These are phyloP conservation scores for Pseudoturritis turrita DNA, from an alignment of 345 rosid species.

Conservation along the genomic window DNA sequence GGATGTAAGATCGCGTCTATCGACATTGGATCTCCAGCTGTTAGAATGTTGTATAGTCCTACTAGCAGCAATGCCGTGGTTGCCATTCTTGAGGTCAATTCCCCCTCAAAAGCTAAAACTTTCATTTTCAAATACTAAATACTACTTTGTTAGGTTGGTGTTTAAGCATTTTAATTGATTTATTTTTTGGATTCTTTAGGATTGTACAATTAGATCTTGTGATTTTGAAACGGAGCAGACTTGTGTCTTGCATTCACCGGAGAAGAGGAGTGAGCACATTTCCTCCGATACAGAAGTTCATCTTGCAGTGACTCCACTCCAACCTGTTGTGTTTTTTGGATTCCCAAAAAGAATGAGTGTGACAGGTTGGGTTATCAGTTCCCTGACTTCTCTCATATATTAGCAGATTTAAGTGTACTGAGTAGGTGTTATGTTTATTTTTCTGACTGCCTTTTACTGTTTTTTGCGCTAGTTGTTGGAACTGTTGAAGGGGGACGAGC, in stretches of 20 bases:
- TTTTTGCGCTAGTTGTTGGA: constrained; percentile 73
- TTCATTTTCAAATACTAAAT: neutral
- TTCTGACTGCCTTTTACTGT: neutral
- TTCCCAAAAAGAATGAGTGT: constrained; percentile 93
- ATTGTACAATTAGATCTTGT: constrained; percentile 92
- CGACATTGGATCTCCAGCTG: constrained; percentile 78
- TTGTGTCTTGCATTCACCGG: constrained; percentile 92
- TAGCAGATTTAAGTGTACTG: neutral
- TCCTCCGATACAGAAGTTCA: constrained; percentile 81
- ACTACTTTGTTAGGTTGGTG: neutral
- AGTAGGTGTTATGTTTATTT: neutral
- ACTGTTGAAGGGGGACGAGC: constrained; percentile 93
- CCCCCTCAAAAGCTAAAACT: neutral
- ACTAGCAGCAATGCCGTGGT: constrained; percentile 73
- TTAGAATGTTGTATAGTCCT: constrained; percentile 83
- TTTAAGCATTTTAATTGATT: neutral
- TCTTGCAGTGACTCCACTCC: constrained; percentile 93
- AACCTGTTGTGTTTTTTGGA: constrained; percentile 94
- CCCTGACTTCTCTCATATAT: neutral
- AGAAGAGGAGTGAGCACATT: constrained; percentile 74
- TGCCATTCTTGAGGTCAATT: constrained; percentile 74
- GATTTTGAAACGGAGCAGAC: constrained; percentile 93
- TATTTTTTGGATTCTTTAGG: constrained; percentile 41
- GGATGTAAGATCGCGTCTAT: constrained; percentile 82
- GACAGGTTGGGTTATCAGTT: constrained; percentile 47